These are phyloP conservation scores for Aspergillus luchuensis DNA, from an alignment of 2,329 filamentous ascomycete species.

Conservation along the genomic window DNA sequence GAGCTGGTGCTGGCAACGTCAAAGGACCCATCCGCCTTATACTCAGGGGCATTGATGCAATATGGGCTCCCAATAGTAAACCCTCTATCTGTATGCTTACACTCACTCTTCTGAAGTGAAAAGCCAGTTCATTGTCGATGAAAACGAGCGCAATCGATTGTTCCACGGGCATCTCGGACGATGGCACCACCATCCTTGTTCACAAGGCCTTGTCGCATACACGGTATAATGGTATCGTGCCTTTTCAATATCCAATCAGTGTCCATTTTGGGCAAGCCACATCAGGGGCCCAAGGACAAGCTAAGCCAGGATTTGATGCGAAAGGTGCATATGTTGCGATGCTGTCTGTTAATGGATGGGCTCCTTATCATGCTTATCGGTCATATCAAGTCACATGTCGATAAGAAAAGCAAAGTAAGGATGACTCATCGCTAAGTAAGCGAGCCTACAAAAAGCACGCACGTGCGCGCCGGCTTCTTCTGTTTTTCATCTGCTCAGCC, in stretches of 20 bases:
- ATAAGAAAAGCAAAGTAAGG: not conserved
- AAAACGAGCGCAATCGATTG: not conserved
- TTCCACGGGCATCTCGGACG: not conserved
- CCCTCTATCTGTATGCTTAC: not conserved
- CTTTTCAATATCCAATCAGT: not conserved
- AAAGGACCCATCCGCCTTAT: not conserved
- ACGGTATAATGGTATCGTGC: not conserved
- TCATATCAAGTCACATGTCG: slow-evolving; percentile 4
- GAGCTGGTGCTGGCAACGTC: not conserved
- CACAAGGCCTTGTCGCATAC: not conserved
- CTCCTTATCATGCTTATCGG: not conserved
- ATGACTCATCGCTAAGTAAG: slow-evolving; percentile 11
- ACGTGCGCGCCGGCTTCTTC: not conserved
- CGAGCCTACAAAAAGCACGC: not conserved
- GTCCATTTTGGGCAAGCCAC: not conserved
- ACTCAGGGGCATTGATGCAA: not conserved
- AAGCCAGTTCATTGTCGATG: not conserved
- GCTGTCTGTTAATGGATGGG: too few relatives aligned
- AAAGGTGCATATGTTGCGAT: too few relatives aligned
- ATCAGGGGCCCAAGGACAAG: not conserved
- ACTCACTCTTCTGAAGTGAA: not conserved
- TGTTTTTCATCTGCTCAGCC: not conserved
- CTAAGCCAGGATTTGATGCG: not conserved
- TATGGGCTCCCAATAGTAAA: not conserved
- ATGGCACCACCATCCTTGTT: not conserved